Evolutionary conservation across 768 basidiomycete species (phyloP), one percentile per base, ranked within the genome.

Genomic region (Mycena epipterygia): DNA sequence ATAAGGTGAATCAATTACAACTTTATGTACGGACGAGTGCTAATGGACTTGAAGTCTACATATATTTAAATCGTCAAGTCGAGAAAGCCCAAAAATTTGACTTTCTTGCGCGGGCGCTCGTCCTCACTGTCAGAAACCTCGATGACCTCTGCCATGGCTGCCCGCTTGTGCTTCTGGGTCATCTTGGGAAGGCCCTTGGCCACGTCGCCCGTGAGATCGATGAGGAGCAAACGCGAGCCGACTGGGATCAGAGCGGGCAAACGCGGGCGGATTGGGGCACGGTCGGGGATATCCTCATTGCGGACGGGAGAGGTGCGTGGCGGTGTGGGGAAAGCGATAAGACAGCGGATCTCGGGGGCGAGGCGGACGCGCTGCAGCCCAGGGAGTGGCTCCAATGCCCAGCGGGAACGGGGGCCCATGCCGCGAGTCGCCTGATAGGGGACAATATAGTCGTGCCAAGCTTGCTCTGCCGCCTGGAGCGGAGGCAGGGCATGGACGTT

Each of bases 321-420:
- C n/a, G 49, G 49, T 6, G 61, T 33, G 48, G 61, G 44, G 27
- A 39, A 16, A 4, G 49, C 37, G 48, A 32, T 32, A 9, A 11
- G 35, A 21, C 21, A 19, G 58, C 44, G 7, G 23, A 27, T 21
- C 32, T 17, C 37, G 37, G 29, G 64, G 19, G 16, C 9, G 27
- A 39, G 14, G 41, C 17, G 56, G 5, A 66, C 56, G 29, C 56
- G 19, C 13, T 46, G 13, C 2, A 67, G 8, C 3, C 66, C 66
- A 2, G 66, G 67, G n/a, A 68, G 60, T 46, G 67, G 59, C 59
- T 68, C 11, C 27, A 68, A n/a, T 1, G 59, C 60, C 67, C 59
- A 68, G 5, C 14, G 25, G 2, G 59, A 51, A 44, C 67, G 67
- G 44, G 14, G 29, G 17, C 21, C 19, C 32, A 30, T 55, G 25